phyloP scores from a whole-genome alignment of 768 basidiomycete genomes.

The Pleurotus platypus region DNA sequence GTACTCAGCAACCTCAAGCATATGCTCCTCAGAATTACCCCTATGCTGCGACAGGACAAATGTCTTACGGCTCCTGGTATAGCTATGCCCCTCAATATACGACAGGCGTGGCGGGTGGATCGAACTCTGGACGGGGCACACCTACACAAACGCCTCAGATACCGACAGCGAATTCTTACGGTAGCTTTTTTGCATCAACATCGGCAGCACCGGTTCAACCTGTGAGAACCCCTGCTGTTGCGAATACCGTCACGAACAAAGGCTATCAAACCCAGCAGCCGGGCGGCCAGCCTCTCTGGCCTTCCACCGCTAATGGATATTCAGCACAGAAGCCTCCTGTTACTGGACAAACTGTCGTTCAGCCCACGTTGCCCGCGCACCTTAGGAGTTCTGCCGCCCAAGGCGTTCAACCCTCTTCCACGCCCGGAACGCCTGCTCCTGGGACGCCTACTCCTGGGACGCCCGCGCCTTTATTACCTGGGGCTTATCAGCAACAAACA shows the following conservation, averaged over 20 bases:
- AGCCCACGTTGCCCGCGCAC: slow-evolving; percentile 25
- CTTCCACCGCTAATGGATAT: not conserved
- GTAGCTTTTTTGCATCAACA: slow-evolving; percentile 33
- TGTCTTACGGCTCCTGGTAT: slow-evolving; percentile 14
- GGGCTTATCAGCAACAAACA: slow-evolving; percentile 6
- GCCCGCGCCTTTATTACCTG: not conserved
- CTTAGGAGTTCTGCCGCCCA: slow-evolving; percentile 18
- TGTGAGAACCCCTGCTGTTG: slow-evolving; percentile 37
- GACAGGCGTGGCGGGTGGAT: slow-evolving; percentile 1
- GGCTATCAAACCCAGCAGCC: slow-evolving; percentile 8
- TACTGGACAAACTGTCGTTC: not conserved
- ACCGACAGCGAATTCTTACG: slow-evolving; percentile 27
- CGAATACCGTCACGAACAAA: slow-evolving; percentile 40
- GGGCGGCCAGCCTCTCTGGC: not conserved
- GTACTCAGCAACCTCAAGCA: not conserved
- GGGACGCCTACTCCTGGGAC: not conserved
- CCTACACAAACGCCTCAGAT: slow-evolving; percentile 20
- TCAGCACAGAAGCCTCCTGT: not conserved
- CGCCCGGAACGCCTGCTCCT: slow-evolving; percentile 1
- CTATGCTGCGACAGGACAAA: slow-evolving; percentile 8
- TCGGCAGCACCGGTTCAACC: slow-evolving; percentile 16
- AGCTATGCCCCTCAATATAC: slow-evolving; percentile 10
- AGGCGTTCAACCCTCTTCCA: not conserved
- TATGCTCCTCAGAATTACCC: slow-evolving; percentile 7
- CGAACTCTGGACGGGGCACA: slow-evolving; percentile 34